A percentile compares a stretch with the other conserved stretches of the same genome.
These are phyloP conservation scores for Penicillium herquei DNA, from an alignment of 495 filamentous ascomycete genomes.

Conservation along the genomic window DNA sequence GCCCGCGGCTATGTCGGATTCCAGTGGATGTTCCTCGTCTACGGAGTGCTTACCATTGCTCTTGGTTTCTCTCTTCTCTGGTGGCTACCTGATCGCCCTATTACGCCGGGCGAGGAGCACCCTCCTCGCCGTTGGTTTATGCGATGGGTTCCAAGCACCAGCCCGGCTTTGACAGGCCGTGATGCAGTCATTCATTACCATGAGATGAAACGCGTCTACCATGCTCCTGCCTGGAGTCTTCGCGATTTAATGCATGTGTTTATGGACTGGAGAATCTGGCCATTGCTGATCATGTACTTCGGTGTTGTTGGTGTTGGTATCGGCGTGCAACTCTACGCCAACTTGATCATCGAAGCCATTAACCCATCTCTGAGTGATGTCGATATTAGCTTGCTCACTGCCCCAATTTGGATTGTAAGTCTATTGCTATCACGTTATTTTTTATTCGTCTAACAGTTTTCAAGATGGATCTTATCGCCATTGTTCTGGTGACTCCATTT, in stretches of 20 bases:
- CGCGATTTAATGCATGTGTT: conserved; percentile 67
- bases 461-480: conserved; percentile 83
- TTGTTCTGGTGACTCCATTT: conserved; percentile 79
- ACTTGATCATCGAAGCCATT: conserved; percentile 78
- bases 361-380: conserved; percentile 69
- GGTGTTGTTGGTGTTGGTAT: conserved; percentile 91
- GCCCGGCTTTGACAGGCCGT: conserved; percentile 70
- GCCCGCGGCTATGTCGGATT: conserved; percentile 74
- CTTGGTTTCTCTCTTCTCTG: conserved; percentile 73
- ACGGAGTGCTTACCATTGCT: conserved; percentile 70
- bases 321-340: conserved; percentile 82
- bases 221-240: conserved; percentile 64
- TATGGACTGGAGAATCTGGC: conserved; percentile 84
- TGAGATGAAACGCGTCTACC: conserved; percentile 79
- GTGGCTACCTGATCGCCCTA: conserved; percentile 86
- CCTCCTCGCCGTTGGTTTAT: conserved; percentile 40
- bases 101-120: conserved; percentile 57
- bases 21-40: conserved; percentile 94
- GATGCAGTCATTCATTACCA: conserved; percentile 83
- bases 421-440: neutral
- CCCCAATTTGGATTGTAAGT: conserved; percentile 87
- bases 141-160: conserved; percentile 61
- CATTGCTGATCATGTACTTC: conserved; percentile 87
- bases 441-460: conserved; percentile 6
- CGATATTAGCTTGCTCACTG: conserved; percentile 76